Percentiles rank a stretch among this genome's conserved stretches.
phyloP scores from a whole-genome alignment of 768 basidiomycete genomes.

The Thelephora aurantiotincta region DNA sequence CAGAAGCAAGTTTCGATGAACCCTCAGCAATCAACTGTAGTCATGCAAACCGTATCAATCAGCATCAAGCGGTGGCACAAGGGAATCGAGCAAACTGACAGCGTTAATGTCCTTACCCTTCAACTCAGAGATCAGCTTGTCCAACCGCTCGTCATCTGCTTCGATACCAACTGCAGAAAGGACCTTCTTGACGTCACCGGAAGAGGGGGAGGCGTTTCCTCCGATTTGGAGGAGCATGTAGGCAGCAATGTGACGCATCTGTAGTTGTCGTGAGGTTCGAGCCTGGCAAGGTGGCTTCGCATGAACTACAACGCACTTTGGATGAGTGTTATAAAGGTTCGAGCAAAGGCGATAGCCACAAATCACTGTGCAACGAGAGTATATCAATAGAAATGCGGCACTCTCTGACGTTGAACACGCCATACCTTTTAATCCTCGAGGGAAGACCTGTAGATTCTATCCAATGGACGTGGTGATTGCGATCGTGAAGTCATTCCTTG shows the following conservation, averaged over 20 bases:
- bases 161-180: constrained; percentile 81
- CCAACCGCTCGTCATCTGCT: constrained; percentile 67
- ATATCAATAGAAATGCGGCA: constrained; percentile 2
- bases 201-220: constrained; percentile 80
- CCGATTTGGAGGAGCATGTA: constrained; percentile 95
- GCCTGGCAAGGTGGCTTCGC: background rate
- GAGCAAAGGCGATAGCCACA: constrained; percentile 67
- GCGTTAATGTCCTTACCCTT: constrained; percentile 78
- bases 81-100: constrained; percentile 26
- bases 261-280: background rate
- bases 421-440: constrained; percentile 69
- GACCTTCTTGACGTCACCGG: constrained; percentile 78
- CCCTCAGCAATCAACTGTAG: constrained; percentile 82
- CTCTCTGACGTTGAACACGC: constrained; percentile 7
- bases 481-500: constrained; percentile 8
- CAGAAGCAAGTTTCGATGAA: constrained; percentile 87
- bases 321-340: constrained; percentile 15
- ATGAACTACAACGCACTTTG: constrained; percentile 26
- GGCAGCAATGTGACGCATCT: constrained; percentile 92
- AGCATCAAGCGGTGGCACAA: background rate
- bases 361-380: constrained; percentile 44
- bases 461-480: constrained; percentile 31
- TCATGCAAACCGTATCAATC: background rate
- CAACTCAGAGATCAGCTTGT: constrained; percentile 80
- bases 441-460: constrained; percentile 95